Percentiles rank a stretch among this genome's conserved stretches.
These are phyloP conservation scores for Aethionema arabicum DNA, from an alignment of 345 rosid species.

Conservation along the genomic window DNA sequence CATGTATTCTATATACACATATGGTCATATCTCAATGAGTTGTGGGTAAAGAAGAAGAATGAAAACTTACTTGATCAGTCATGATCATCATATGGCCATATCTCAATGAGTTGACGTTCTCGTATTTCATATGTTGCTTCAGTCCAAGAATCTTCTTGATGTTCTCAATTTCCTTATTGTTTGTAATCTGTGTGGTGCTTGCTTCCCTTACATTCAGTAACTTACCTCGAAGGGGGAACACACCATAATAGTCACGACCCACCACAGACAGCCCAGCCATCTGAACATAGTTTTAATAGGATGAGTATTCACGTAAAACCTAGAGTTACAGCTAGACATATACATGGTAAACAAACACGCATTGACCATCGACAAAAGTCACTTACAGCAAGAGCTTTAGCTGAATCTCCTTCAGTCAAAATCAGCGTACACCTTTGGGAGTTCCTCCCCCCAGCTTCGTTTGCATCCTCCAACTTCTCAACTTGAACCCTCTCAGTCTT, in stretches of 20 bases:
- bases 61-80: slow-evolving; percentile 81
- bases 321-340: neutral
- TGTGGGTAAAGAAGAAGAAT: neutral
- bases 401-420: slow-evolving; percentile 99
- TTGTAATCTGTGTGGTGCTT: slow-evolving; percentile 68
- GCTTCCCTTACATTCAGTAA: slow-evolving; percentile 96
- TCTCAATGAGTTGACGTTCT: slow-evolving; percentile 80
- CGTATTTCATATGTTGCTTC: slow-evolving; percentile 73
- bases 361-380: neutral
- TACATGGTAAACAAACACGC: neutral
- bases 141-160: slow-evolving; percentile 93
- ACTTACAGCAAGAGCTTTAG: slow-evolving; percentile 93
- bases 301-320: slow-evolving; percentile 9
- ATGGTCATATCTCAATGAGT: too few species aligned
- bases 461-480: slow-evolving; percentile 89
- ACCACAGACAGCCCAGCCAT: slow-evolving; percentile 71
- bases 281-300: slow-evolving; percentile 39
- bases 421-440: slow-evolving; percentile 82
- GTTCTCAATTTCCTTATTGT: slow-evolving; percentile 79
- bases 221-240: slow-evolving; percentile 93
- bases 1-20: too few species aligned
- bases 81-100: slow-evolving; percentile 98
- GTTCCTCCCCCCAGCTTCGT: slow-evolving; percentile 80
- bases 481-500: slow-evolving; percentile 61
- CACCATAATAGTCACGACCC: slow-evolving; percentile 71